Conservation (phyloP, 2,329 filamentous ascomycete species). For the Diaporthe humulicola region DNA sequence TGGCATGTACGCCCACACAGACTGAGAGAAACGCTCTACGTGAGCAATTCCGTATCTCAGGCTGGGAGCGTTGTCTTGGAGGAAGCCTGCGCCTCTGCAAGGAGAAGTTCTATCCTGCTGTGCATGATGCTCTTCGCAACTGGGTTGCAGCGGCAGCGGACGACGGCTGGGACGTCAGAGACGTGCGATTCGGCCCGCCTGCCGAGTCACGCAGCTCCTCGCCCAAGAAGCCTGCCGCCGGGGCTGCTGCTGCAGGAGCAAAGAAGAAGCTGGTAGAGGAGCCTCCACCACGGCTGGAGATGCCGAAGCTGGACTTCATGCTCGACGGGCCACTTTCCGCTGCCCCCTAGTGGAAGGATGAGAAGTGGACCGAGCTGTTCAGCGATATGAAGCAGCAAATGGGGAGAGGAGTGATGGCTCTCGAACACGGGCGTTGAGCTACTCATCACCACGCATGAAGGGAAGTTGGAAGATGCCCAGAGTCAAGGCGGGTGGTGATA, state of each 20-base stretch:
- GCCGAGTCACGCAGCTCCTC: slow-evolving; percentile 57
- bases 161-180: slow-evolving; percentile 88
- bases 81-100: slow-evolving; percentile 90
- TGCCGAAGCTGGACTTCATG: slow-evolving; percentile 67
- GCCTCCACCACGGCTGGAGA: slow-evolving; percentile 72
- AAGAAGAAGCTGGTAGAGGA: slow-evolving; percentile 63
- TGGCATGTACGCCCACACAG: slow-evolving; percentile 81
- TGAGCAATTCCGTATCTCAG: slow-evolving; percentile 82
- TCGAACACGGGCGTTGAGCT: slow-evolving; percentile 1
- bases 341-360: slow-evolving; percentile 44
- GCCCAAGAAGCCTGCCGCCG: slow-evolving; percentile 56
- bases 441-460: not conserved
- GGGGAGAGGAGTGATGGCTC: not conserved
- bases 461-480: not conserved
- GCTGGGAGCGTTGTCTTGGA: slow-evolving; percentile 92
- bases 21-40: slow-evolving; percentile 83
- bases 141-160: slow-evolving; percentile 91
- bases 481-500: not conserved
- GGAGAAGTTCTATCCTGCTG: slow-evolving; percentile 94
- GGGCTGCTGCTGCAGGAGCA: slow-evolving; percentile 50
- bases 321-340: slow-evolving; percentile 46
- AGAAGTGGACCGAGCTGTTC: slow-evolving; percentile 48
- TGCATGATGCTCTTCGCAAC: slow-evolving; percentile 88
- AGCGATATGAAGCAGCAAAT: slow-evolving; percentile 13
- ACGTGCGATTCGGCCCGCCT: slow-evolving; percentile 81